Percentiles rank a stretch among this genome's conserved stretches.
Conservation (phyloP, 1,139 yeast species). For the Yamadazyma kanchanaburiensis region DNA sequence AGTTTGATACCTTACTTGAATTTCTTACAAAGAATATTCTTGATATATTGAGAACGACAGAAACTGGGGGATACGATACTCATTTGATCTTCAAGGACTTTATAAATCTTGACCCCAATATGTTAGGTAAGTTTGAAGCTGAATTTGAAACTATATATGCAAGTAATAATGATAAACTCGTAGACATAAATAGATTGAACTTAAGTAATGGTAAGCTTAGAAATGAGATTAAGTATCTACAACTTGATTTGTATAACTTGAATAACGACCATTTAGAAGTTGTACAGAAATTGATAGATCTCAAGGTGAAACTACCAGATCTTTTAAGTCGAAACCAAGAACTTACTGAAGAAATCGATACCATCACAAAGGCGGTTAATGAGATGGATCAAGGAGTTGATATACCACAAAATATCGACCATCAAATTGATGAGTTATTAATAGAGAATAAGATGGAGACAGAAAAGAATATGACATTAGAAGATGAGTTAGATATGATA, state of each 20-base stretch:
- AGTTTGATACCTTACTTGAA: conserved; percentile 71
- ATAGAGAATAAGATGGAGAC: conserved; percentile 53
- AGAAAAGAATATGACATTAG: conserved; percentile 53
- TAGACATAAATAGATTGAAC: conserved; percentile 65
- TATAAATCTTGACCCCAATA: conserved; percentile 69
- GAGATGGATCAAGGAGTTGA: conserved; percentile 43
- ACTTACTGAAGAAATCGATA: conserved; percentile 60
- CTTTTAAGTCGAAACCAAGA: conserved; percentile 75
- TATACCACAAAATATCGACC: conserved; percentile 13
- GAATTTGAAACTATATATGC: conserved; percentile 76
- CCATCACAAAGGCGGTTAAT: conserved; percentile 49
- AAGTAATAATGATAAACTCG: conserved; percentile 62
- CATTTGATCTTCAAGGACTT: conserved; percentile 80
- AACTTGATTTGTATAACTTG: conserved; percentile 62
- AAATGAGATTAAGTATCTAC: conserved; percentile 70
- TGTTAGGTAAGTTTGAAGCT: conserved; percentile 61
- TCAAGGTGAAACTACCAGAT: conserved; percentile 41
- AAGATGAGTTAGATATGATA: conserved; percentile 41
- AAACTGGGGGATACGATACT: conserved; percentile 48
- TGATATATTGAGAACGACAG: conserved; percentile 44
- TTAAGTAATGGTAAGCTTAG: conserved; percentile 69
- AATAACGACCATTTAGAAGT: conserved; percentile 68
- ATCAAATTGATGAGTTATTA: conserved; percentile 46
- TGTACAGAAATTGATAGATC: conserved; percentile 41
- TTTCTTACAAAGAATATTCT: conserved; percentile 79